Base-by-base conservation (phyloP, 805 yeast species). In the Wickerhamiella nectarea region DNA sequence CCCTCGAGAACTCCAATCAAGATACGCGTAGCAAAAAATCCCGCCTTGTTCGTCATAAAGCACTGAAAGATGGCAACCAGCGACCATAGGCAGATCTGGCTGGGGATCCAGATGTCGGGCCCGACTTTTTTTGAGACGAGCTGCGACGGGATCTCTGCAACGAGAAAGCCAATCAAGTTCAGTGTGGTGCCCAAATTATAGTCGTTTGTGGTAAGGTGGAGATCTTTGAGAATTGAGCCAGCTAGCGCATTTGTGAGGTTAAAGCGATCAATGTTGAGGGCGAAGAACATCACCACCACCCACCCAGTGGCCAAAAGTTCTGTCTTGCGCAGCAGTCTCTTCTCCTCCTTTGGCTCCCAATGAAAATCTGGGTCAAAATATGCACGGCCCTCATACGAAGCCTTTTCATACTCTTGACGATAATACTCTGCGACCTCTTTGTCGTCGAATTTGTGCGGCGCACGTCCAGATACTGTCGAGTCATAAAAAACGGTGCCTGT, bases 101-200 rank as follows among this genome's bases (percentile, higher is more conserved):
- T 62, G 4, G 83, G 83, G 48, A 78, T 70, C 72, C 80, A 76
- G 34, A 68, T 52, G 51, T 76, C 83, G 3, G 81, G 74, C 9
- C 86, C 86, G 18, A 78, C 46, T 38, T 66, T 68, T 55, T 78
- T 77, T 11, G 80, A 72, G 36, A 79, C 61, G 50, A 78, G 62
- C 55, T 78, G 83, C 3, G 83, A 76, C 0, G 85, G 86, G 8
- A 78, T 60, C 56, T 79, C 85, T 12, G 80, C 73, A 14, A 63
- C 55, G 43, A 78, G 59, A 53, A 79, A 78, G 34, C 73, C 65
- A 2, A 73, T 64, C 43, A 68, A 63, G 51, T 72, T 72, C 34
- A 79, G 63, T 1, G 82, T 75, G 50, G 65, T 70, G 18, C 81
- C 85, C 33, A 65, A 55, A 56, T 78, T 79, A 56, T 69, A 76